A percentile compares a stretch with the other conserved stretches of the same genome.
Evolutionary conservation across 2,329 filamentous ascomycete species (phyloP).

Genomic region (Trichoderma guizhouense): DNA sequence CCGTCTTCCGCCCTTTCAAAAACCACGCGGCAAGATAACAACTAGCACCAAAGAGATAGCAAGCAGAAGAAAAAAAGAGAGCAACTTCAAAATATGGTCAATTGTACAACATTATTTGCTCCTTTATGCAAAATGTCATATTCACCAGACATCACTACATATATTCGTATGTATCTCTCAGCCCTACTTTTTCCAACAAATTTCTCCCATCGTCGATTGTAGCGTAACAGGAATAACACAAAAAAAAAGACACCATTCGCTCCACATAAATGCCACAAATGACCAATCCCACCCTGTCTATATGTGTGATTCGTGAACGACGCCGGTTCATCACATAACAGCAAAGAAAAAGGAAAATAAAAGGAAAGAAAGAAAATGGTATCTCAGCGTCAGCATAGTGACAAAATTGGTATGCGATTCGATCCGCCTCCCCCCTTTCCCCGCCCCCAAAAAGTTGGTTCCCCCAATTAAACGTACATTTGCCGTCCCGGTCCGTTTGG

Average conservation of each 20-base stretch:
- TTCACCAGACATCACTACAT: conserved; percentile 7
- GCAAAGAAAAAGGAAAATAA: neutral
- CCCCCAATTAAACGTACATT: conserved; percentile 23
- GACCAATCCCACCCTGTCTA: conserved; percentile 10
- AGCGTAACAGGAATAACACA: neutral
- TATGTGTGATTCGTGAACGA: conserved; percentile 11
- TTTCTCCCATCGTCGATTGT: neutral
- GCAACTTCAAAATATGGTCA: neutral
- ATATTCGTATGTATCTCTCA: conserved; percentile 1
- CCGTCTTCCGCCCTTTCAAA: neutral
- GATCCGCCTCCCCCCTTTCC: neutral
- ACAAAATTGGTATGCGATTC: conserved; percentile 16
- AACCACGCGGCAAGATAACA: neutral
- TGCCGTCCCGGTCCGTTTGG: conserved; percentile 16
- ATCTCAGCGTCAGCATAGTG: conserved; percentile 16
- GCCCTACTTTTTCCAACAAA: neutral
- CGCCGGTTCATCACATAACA: conserved; percentile 5
- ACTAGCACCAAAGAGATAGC: neutral
- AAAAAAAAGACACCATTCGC: neutral
- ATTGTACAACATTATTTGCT: neutral
- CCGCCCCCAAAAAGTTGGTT: neutral
- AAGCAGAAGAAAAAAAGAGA: neutral
- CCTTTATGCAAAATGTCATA: neutral
- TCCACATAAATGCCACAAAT: conserved; percentile 7
- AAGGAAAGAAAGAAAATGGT: conserved; percentile 15